Evolutionary conservation across 179 eudicot species (phyloP), one percentile per base, ranked within the genome.

Genomic region (Monotropa hypopitys): DNA sequence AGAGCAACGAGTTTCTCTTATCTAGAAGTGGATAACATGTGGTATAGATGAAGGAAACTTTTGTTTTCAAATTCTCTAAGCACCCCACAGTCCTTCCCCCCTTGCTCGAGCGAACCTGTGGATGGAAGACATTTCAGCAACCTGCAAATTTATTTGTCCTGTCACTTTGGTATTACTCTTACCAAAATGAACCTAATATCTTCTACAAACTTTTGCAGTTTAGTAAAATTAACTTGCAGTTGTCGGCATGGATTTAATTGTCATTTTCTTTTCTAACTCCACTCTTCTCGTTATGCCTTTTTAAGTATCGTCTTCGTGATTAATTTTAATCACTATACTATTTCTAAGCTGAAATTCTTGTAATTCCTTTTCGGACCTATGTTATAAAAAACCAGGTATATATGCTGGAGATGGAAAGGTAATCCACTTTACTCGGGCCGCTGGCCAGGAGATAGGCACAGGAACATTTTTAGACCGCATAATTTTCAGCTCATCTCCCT

Each of bases 351-450:
- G 66, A 56, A 50, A 73, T 73, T 73, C 76, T 51, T 3, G 8
- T 23, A 8, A 33, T n/a, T 33, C 63, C 32, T 73, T 73, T 35
- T 51, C 47, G 35, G 23, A 53, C 56, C 65, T 0, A 18, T 63
- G 11, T 2, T 30, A 23, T 35, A 6, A 57, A 75, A 72, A 3
- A 61, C 62, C 83, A 92, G 96, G 96, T 69, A 89, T 92, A 73
- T 92, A 89, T 78, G 82, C 83, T 62, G 96, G 96, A 30, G 89
- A 91, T 11, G 96, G 88, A 62, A 86, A 80, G 70, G 97, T 92
- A 70, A 91, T 91, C 79, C 96, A 92, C 81, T 92, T 87, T 81
- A 88, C 96, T 53, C 82, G 90, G 76, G 94, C 88, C 74, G 89
- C 82, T 46, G 97, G 90, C 46, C 91, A 87, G 57, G 97, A 92